Evolutionary conservation across 352 stramenopile genomes (phyloP), one percentile per base, ranked within the genome.

Genomic region (Phytopythium kandeliae): DNA sequence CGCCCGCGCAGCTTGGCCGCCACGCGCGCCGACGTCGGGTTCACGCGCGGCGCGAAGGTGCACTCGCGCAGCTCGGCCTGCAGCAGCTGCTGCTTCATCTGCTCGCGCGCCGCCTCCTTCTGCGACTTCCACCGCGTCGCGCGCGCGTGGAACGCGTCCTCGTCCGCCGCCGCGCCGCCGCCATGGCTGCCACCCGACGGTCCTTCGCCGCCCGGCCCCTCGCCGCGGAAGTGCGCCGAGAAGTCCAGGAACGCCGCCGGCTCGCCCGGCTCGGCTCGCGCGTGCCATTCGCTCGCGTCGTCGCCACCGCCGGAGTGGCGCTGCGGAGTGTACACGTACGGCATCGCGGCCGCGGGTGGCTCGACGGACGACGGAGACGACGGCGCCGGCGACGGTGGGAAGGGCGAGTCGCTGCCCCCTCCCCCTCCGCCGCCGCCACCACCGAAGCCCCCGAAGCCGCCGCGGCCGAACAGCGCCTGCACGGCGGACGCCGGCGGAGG

Each of bases 91-190:
- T 92, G 78, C 57, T 89, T 89, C 63, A 92, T 79, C 17, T 88
- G 74, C 51, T 92, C 77, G 48, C 78, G 79, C 40, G 82, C 58
- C 1, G 72, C 77, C 48, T 92, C 78, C 35, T 89, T 89, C 48
- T 89, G 80, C 9, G 77, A 86, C 43, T 86, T 87, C 78, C 80
- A 92, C 4, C 75, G 74, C 19, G 78, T 86, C 31, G 88, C 75
- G 31, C 80, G 78, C 2, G 75, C 60, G 53, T 89, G 80, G 48
- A 92, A 92, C 56, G 79, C 69, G 34, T 43, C 63, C 26, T 82
- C 74, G 22, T 60, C 66, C 15, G 58, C 62, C 38, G 64, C 73
- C 16, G 61, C 58, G 22, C 38, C 50, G 26, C 8, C 28, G 22
- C 56, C 51, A 22, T 49, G 25, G 11, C 58, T 56, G 22, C 38